Percentiles rank a stretch among this genome's conserved stretches.
Evolutionary conservation across 192 early-diverging fungal genomes (phyloP).

Genomic region (Coemansia sp.): DNA sequence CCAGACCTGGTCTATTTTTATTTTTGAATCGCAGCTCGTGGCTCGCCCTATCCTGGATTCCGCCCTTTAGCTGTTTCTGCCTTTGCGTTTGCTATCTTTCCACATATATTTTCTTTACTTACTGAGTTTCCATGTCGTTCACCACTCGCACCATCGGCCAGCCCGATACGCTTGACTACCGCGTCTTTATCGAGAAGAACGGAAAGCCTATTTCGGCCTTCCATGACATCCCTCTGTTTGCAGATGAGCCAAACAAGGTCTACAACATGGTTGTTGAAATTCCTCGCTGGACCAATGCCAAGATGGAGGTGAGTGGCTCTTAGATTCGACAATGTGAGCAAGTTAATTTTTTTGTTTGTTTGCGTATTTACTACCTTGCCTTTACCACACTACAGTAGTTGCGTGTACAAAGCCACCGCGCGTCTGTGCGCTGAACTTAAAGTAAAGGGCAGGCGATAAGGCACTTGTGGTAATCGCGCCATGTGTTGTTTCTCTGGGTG

Average conservation of each 20-base stretch:
- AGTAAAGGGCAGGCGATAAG: not conserved
- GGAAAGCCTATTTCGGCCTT: constrained; percentile 89
- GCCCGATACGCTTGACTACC: constrained; percentile 81
- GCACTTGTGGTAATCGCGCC: too few relatives aligned
- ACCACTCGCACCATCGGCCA: constrained; percentile 81
- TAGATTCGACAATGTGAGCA: not conserved
- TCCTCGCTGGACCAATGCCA: constrained; percentile 98
- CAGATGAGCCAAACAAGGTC: constrained; percentile 85
- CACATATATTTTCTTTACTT: not conserved
- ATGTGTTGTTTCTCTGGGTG: too few relatives aligned
- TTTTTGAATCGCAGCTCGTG: not conserved
- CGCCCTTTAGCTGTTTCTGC: too few relatives aligned
- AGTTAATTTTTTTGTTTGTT: too few relatives aligned
- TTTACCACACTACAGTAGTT: not conserved
- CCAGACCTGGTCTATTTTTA: constrained; percentile 1
- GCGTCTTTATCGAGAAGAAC: constrained; percentile 80
- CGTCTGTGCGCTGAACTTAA: not conserved
- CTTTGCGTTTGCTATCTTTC: not conserved
- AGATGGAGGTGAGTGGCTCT: constrained; percentile 69
- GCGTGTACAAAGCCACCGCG: not conserved
- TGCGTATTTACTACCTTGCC: not conserved
- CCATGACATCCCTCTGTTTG: constrained; percentile 97
- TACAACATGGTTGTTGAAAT: constrained; percentile 99
- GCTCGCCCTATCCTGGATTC: not conserved
- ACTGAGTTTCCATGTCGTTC: constrained; percentile 45